Percentiles rank a stretch among this genome's conserved stretches.
phyloP scores from a whole-genome alignment of 192 early-diverging fungal genomes.

The Gigaspora rosea region DNA sequence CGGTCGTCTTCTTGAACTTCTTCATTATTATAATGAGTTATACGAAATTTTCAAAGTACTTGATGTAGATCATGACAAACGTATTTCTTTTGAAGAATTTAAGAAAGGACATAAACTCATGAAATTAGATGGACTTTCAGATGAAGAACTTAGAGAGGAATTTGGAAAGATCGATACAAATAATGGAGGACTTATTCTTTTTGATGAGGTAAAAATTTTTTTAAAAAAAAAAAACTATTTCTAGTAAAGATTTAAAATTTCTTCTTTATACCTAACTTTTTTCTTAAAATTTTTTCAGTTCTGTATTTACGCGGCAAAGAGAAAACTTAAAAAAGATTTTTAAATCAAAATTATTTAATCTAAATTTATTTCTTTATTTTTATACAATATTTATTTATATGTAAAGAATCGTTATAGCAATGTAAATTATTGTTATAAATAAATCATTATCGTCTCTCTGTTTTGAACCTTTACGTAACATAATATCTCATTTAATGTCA shows the following conservation, averaged over 20 bases:
- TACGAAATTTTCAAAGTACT: constrained; percentile 8
- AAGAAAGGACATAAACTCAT: constrained; percentile 26
- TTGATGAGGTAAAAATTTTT: constrained; percentile 30
- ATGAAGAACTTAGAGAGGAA: not conserved
- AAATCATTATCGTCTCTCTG: too few species aligned
- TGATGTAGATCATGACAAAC: constrained; percentile 20
- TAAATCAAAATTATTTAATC: too few species aligned
- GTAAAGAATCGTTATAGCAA: too few species aligned
- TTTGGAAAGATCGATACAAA: constrained; percentile 19
- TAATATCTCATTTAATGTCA: too few species aligned
- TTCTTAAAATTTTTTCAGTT: too few species aligned
- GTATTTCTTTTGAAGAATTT: constrained; percentile 16
- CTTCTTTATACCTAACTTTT: too few species aligned
- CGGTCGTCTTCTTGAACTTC: constrained; percentile 20
- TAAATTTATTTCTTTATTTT: too few species aligned
- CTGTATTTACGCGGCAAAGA: too few species aligned
- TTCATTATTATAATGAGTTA: constrained; percentile 20
- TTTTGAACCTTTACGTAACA: too few species aligned
- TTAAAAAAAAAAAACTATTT: not conserved
- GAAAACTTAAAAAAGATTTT: too few species aligned
- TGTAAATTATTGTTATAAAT: too few species aligned
- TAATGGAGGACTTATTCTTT: constrained; percentile 20
- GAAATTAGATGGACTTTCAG: not conserved
- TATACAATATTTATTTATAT: too few species aligned
- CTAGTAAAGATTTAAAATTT: not conserved